These are phyloP conservation scores for Erigeron philadelphicus DNA, from an alignment of 140 eudicot species.

Conservation along the genomic window DNA sequence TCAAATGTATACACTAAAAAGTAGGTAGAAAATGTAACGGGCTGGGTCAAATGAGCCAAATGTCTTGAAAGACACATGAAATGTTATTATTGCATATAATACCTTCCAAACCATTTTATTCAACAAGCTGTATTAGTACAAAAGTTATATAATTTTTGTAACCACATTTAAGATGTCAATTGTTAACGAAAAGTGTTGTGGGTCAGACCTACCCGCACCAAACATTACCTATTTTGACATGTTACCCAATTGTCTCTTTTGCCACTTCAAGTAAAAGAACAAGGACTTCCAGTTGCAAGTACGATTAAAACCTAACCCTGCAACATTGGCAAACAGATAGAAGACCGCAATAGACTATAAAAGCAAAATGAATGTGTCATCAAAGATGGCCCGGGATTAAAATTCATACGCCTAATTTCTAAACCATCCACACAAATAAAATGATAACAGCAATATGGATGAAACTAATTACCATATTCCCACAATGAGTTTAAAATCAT, in stretches of 20 bases:
- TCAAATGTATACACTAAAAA: background rate
- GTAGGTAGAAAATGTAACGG: background rate
- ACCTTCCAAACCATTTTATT: background rate
- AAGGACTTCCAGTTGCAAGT: background rate
- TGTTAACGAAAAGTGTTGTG: no score
- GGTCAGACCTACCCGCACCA: background rate
- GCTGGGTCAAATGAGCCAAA: background rate
- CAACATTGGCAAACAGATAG: constrained; percentile 67
- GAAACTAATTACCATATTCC: constrained; percentile 46
- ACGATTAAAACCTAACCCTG: constrained; percentile 49
- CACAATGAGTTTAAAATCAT: constrained; percentile 60
- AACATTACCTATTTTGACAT: background rate
- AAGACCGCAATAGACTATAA: constrained; percentile 70
- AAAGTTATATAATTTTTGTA: background rate
- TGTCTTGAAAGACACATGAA: background rate
- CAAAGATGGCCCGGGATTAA: constrained; percentile 18
- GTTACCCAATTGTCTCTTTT: background rate
- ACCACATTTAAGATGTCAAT: no score
- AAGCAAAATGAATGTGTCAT: constrained; percentile 46
- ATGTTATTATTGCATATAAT: constrained; percentile 1
- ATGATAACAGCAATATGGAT: background rate
- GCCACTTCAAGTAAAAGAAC: background rate
- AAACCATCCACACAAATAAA: constrained; percentile 6
- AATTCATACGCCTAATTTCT: background rate
- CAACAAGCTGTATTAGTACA: background rate